Conservation (phyloP, 2,329 filamentous ascomycete species). For the Sclerotinia minor region DNA sequence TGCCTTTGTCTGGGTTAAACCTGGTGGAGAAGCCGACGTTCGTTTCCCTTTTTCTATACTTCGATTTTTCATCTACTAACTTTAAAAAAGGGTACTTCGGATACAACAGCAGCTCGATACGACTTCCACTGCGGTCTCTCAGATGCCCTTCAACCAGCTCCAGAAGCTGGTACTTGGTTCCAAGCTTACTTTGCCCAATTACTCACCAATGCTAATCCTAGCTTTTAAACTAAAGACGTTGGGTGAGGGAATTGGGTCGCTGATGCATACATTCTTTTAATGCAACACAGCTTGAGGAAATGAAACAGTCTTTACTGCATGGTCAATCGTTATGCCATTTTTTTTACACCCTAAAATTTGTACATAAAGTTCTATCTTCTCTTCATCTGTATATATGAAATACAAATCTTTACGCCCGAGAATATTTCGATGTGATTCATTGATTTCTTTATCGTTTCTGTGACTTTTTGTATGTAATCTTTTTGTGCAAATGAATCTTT, state of each 20-base stretch:
- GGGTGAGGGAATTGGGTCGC: neutral
- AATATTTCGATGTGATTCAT: neutral
- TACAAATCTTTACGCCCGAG: neutral
- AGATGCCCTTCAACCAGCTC: constrained; percentile 62
- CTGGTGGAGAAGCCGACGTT: constrained; percentile 53
- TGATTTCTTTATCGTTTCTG: neutral
- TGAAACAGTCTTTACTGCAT: neutral
- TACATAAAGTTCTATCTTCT: constrained; percentile 21
- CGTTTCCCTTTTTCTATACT: constrained; percentile 3
- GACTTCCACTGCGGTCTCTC: constrained; percentile 52
- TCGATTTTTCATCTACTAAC: neutral
- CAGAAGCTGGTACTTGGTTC: constrained; percentile 67
- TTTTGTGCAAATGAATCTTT: neutral
- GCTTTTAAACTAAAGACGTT: constrained; percentile 44
- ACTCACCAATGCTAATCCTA: constrained; percentile 56
- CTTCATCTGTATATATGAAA: constrained; percentile 22
- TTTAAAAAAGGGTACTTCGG: constrained; percentile 41
- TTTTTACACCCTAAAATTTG: neutral
- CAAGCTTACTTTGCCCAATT: constrained; percentile 60
- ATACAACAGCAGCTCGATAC: constrained; percentile 48
- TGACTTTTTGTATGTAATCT: neutral
- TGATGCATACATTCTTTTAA: constrained; percentile 4
- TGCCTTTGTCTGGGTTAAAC: constrained; percentile 72
- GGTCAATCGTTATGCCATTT: neutral
- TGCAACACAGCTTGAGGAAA: neutral